Conservation (phyloP, 2,329 filamentous ascomycete genomes). For the Phoma herbarum region DNA sequence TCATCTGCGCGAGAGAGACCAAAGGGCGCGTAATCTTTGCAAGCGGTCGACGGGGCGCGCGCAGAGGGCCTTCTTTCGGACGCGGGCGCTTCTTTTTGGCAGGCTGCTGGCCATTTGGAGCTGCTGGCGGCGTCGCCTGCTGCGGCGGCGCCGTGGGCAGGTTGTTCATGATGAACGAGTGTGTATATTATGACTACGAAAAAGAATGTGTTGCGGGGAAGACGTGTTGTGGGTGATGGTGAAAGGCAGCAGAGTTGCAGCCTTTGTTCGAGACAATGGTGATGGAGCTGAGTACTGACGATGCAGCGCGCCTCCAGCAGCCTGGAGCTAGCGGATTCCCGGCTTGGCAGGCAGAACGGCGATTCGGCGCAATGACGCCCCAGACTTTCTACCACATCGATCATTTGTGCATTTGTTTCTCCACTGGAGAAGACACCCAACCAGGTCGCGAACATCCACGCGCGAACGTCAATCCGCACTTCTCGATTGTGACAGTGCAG, state of each 20-base stretch:
- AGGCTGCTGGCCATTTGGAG: conserved; percentile 45
- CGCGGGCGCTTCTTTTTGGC: conserved; percentile 45
- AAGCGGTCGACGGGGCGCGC: conserved; percentile 44
- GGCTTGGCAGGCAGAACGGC: conserved; percentile 14
- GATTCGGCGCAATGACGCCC: conserved; percentile 9
- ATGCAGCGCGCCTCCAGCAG: conserved; percentile 14
- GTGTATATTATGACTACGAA: conserved; percentile 7
- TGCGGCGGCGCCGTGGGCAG: conserved; percentile 28
- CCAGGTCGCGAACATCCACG: not conserved
- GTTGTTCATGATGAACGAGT: conserved; percentile 30
- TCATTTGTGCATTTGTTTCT: conserved; percentile 1
- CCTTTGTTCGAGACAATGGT: conserved; percentile 19
- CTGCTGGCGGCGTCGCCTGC: conserved; percentile 35
- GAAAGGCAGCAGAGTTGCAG: conserved; percentile 8
- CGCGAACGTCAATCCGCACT: not conserved
- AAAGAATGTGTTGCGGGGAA: conserved; percentile 15
- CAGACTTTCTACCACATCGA: conserved; percentile 4
- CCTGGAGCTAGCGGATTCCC: conserved; percentile 13
- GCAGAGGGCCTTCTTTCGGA: conserved; percentile 50
- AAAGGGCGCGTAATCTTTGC: conserved; percentile 46
- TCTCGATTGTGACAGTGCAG: not conserved
- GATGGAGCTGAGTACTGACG: conserved; percentile 17
- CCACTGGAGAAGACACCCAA: not conserved
- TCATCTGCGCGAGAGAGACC: conserved; percentile 47
- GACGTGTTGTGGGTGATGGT: conserved; percentile 12